Conservation (phyloP, 176 grass and related monocot species). For the Dendrocalamus sinicus region DNA sequence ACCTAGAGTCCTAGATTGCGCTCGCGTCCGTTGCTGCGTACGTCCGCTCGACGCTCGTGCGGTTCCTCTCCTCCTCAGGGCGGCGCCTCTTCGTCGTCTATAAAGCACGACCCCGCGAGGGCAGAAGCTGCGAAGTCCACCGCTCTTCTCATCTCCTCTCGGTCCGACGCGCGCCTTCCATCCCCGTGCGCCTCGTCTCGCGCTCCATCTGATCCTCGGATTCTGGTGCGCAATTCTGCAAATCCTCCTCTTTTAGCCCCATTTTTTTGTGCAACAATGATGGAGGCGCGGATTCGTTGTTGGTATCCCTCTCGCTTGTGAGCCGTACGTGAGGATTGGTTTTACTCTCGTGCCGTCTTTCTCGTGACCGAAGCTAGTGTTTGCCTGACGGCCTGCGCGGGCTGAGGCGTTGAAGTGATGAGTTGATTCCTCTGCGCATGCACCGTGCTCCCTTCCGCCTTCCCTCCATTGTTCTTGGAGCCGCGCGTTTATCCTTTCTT, state of each 20-base stretch:
- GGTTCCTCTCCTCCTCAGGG: background rate
- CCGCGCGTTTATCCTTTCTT: background rate
- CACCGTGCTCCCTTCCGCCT: background rate
- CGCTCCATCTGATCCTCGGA: background rate
- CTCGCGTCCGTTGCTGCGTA: background rate
- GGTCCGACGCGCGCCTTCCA: background rate
- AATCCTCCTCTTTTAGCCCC: background rate
- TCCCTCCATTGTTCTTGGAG: background rate
- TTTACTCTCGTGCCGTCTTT: background rate
- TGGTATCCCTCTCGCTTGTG: background rate
- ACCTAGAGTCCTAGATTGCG: conserved; percentile 2
- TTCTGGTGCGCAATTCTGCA: conserved; percentile 36
- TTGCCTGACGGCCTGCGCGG: background rate
- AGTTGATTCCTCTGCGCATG: background rate
- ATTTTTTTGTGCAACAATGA: no score
- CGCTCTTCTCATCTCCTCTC: background rate
- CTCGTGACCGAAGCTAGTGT: background rate
- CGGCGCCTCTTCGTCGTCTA: conserved; percentile 12
- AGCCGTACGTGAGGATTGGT: background rate
- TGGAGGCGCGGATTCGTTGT: background rate
- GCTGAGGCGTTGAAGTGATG: background rate
- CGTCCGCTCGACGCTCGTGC: background rate
- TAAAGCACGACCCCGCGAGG: conserved; percentile 9
- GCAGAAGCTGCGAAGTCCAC: background rate
- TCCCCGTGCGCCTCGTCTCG: background rate